Evolutionary conservation across 2,329 filamentous ascomycete species (phyloP).

Genomic region (Aspergillus flavus): DNA sequence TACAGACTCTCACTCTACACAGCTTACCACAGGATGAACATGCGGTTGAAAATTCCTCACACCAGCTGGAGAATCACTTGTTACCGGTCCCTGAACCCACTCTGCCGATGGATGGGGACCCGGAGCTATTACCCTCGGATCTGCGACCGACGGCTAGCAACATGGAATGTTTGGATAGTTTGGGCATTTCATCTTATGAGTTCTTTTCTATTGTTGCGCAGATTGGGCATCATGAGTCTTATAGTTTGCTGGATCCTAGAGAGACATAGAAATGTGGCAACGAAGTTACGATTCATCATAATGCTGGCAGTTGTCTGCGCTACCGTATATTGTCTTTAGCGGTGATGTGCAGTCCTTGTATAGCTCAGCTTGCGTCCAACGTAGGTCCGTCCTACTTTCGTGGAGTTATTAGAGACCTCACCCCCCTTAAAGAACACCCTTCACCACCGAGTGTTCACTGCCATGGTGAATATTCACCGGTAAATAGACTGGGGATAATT

Average conservation of each 20-base stretch:
- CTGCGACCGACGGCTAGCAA: neutral
- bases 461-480: too few species aligned
- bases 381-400: too few species aligned
- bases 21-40: neutral
- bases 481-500: neutral
- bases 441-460: too few species aligned
- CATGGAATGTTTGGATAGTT: neutral
- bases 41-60: neutral
- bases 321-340: too few species aligned
- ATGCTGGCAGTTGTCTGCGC: neutral
- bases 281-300: neutral
- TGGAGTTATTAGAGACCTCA: too few species aligned
- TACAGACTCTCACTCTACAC: neutral
- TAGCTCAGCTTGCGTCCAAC: too few species aligned
- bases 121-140: neutral
- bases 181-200: neutral
- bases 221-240: neutral
- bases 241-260: neutral
- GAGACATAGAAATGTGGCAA: neutral
- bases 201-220: neutral
- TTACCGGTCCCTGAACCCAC: neutral
- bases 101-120: neutral
- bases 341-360: too few species aligned
- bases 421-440: too few species aligned
- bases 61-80: neutral